Evolutionary conservation across 75 land plant genomes (phyloP).

Genomic region (Cryptomeria japonica): DNA sequence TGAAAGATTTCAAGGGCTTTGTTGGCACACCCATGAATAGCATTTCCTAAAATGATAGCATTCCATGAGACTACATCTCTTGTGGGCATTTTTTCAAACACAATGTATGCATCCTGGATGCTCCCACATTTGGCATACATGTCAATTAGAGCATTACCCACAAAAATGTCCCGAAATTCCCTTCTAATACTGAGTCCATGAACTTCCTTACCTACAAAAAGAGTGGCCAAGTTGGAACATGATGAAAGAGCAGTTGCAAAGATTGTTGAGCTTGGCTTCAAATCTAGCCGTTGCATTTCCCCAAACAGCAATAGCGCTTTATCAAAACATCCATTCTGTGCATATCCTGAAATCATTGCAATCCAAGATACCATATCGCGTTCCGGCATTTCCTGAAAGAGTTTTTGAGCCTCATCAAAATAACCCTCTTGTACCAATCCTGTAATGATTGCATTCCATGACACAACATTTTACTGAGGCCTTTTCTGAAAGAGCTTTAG

Average conservation of each 20-base stretch:
- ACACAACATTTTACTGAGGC: slow-evolving; percentile 29
- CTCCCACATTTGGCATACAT: slow-evolving; percentile 44
- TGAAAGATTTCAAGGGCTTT: slow-evolving; percentile 32
- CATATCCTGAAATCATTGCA: slow-evolving; percentile 21
- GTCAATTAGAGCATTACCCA: slow-evolving; percentile 39
- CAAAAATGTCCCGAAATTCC: slow-evolving; percentile 7
- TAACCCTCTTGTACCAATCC: slow-evolving; percentile 12
- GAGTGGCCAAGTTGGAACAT: slow-evolving; percentile 32
- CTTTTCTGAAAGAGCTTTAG: slow-evolving; percentile 20
- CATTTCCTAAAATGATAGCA: slow-evolving; percentile 34
- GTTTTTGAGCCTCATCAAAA: slow-evolving; percentile 12
- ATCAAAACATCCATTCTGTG: slow-evolving; percentile 18
- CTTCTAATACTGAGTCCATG: slow-evolving; percentile 22
- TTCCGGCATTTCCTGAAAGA: slow-evolving; percentile 11
- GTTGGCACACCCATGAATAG: slow-evolving; percentile 21
- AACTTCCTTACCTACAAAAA: slow-evolving; percentile 13
- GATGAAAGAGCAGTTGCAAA: slow-evolving; percentile 30
- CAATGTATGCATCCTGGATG: slow-evolving; percentile 22
- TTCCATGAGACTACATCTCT: slow-evolving; percentile 51
- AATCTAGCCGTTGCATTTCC: slow-evolving; percentile 25
- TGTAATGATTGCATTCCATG: slow-evolving; percentile 22
- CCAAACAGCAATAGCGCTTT: slow-evolving; percentile 24
- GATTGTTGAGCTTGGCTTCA: slow-evolving; percentile 28
- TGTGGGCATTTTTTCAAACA: slow-evolving; percentile 28
- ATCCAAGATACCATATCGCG: slow-evolving; percentile 20